Evolutionary conservation across 176 grass and related monocot species (phyloP).

Genomic region (Oryza meyeriana): DNA sequence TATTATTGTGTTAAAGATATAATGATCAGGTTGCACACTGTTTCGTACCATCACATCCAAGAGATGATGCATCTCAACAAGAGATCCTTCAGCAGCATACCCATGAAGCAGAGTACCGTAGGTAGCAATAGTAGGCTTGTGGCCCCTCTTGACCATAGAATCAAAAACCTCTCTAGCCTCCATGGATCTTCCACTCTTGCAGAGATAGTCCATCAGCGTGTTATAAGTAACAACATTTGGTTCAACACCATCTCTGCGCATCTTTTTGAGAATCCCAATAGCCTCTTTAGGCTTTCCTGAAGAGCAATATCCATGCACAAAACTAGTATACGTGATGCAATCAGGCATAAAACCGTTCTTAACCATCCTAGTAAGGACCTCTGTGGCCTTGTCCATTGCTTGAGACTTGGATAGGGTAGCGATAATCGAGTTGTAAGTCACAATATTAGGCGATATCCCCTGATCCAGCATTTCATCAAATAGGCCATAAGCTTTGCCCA

Average conservation of each 20-base stretch:
- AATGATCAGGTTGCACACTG: not conserved
- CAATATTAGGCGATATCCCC: too few relatives aligned
- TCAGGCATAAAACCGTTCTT: too few relatives aligned
- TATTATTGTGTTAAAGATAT: not conserved
- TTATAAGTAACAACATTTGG: too few relatives aligned
- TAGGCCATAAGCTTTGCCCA: not conserved
- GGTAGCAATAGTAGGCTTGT: too few relatives aligned
- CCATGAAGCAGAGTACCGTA: not conserved
- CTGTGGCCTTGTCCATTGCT: too few relatives aligned
- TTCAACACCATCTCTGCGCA: too few relatives aligned
- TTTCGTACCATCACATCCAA: not conserved
- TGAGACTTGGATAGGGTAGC: too few relatives aligned
- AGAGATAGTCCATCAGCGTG: not conserved
- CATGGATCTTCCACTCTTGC: not conserved
- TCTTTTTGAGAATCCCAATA: too few relatives aligned
- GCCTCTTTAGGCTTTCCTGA: too few relatives aligned
- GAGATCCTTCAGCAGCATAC: not conserved
- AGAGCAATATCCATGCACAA: too few relatives aligned
- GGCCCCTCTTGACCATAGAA: constrained; percentile 12
- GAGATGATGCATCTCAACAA: not conserved
- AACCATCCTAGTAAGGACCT: not conserved
- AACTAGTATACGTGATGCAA: too few relatives aligned
- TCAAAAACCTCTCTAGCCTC: constrained; percentile 7
- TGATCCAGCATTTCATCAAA: not conserved
- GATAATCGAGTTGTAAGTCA: too few relatives aligned